These are phyloP conservation scores for Saturnispora hagleri DNA, from an alignment of 805 yeast genomes.

Conservation along the genomic window DNA sequence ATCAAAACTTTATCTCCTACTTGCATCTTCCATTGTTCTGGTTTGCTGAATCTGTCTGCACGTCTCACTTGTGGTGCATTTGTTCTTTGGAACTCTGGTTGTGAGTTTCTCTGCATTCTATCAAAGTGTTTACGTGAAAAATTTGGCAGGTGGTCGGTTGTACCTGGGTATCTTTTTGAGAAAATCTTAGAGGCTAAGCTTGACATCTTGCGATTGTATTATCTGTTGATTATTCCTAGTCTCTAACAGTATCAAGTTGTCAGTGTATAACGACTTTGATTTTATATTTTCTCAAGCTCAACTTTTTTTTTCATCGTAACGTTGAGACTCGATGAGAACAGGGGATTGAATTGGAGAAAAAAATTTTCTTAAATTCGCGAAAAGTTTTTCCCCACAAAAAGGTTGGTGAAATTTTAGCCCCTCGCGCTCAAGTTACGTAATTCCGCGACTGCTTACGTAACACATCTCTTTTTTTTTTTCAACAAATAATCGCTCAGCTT, in stretches of 20 bases:
- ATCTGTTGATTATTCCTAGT: not conserved
- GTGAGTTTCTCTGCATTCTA: constrained; percentile 21
- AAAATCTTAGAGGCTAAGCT: constrained; percentile 5
- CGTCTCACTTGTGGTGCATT: constrained; percentile 24
- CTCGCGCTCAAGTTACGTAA: not conserved
- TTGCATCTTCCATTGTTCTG: constrained; percentile 50
- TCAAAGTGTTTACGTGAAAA: constrained; percentile 23
- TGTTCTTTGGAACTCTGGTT: constrained; percentile 26
- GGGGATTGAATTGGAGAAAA: too few species aligned
- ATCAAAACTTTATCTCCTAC: constrained; percentile 75
- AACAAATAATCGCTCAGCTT: not conserved
- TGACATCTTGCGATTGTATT: not conserved
- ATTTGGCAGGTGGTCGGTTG: constrained; percentile 24
- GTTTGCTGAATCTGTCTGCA: constrained; percentile 29
- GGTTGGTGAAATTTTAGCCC: not conserved
- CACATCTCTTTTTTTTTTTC: too few species aligned
- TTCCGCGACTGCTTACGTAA: not conserved
- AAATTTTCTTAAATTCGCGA: not conserved
- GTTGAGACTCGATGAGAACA: not conserved
- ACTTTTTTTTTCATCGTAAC: not conserved
- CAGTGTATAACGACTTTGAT: not conserved
- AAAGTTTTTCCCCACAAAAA: not conserved
- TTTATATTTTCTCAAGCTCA: not conserved
- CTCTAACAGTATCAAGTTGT: not conserved
- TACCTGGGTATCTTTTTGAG: constrained; percentile 25